Base-by-base conservation (phyloP, 208 protist genomes). In the Trypanosoma boissoni region DNA sequence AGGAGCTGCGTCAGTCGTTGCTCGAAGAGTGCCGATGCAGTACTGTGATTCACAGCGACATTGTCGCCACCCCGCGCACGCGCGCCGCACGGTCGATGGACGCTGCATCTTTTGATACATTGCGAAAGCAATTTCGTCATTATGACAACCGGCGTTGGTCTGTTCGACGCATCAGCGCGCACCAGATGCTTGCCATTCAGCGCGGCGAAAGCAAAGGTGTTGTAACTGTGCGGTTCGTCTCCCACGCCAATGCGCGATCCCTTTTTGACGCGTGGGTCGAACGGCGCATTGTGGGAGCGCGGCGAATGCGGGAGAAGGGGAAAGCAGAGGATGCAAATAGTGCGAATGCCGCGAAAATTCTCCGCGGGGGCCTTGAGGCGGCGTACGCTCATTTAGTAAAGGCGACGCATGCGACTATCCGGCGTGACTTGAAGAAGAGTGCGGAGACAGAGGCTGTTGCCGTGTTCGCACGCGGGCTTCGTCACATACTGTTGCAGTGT, bases 391-490 rank as follows among this genome's bases (percentile, higher is more conserved):
- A 90, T 65, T 26, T 87, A 21, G 1, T 85, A 6, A 80, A 81
- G 49, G 36, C 74, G 20, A 58, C 69, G 1, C 64, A 76, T 44
- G 76, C 49, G 18, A 74, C 76, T 12, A 49, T 91, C 29, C 67
- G 80, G 12, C 72, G 83, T 10, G 84, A 90, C 55, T 39, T 92
- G 29, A 70, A 74, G 64, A 89, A 88, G 51, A 82, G 77, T 59
- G 88, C 88, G 7, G 80, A 89, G 65, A 73, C 74, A 37, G 80
- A 78, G 57, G 80, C 85, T 12, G 81, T 92, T 18, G 57, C 58
- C 1, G 88, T 95, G 14, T 95, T 95, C 64, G 77, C 80, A 18
- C 76, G 83, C 62, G 92, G 87, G 37, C 64, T 91, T 51, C 79
- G 78, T 16, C 76, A 92, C 51, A 81, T 92, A 74, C 74, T 92